phyloP scores from a whole-genome alignment of 768 basidiomycete species.

The Infundibulicybe gibba region DNA sequence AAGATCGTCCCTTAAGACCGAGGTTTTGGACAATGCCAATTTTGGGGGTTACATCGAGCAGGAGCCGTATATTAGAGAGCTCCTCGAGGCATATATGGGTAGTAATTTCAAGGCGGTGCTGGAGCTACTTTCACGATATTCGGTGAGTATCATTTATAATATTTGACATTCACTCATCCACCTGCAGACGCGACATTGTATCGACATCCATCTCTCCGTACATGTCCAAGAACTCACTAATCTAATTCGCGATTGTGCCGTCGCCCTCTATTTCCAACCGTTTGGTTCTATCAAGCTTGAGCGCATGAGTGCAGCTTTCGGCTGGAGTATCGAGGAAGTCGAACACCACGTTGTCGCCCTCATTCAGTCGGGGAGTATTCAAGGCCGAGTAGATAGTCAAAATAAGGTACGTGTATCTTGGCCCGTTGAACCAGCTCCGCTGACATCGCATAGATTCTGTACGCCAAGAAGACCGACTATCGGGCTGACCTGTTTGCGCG shows the following conservation, averaged over 20 bases:
- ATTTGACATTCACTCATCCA: not conserved
- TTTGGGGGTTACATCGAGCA: conserved; percentile 82
- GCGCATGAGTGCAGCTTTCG: conserved; percentile 85
- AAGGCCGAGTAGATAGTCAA: conserved; percentile 84
- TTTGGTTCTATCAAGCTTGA: conserved; percentile 83
- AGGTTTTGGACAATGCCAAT: conserved; percentile 62
- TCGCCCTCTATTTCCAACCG: conserved; percentile 88
- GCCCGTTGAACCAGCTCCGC: not conserved
- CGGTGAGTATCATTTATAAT: conserved; percentile 39
- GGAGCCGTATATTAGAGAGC: conserved; percentile 82
- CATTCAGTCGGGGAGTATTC: conserved; percentile 74
- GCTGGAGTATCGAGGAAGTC: conserved; percentile 70
- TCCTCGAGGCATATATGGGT: conserved; percentile 81
- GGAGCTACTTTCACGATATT: conserved; percentile 67
- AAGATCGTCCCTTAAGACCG: conserved; percentile 64
- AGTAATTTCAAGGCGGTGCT: conserved; percentile 85
- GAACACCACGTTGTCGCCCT: conserved; percentile 72
- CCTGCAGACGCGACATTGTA: conserved; percentile 66
- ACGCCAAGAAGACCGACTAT: conserved; percentile 76
- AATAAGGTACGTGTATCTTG: conserved; percentile 60
- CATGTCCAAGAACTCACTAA: conserved; percentile 66
- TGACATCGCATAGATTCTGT: conserved; percentile 53
- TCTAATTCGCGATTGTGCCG: conserved; percentile 71
- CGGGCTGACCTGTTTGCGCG: conserved; percentile 73
- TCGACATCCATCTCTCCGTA: conserved; percentile 72